Conservation (phyloP, 2,329 filamentous ascomycete genomes). For the Pyrenochaeta sp. region DNA sequence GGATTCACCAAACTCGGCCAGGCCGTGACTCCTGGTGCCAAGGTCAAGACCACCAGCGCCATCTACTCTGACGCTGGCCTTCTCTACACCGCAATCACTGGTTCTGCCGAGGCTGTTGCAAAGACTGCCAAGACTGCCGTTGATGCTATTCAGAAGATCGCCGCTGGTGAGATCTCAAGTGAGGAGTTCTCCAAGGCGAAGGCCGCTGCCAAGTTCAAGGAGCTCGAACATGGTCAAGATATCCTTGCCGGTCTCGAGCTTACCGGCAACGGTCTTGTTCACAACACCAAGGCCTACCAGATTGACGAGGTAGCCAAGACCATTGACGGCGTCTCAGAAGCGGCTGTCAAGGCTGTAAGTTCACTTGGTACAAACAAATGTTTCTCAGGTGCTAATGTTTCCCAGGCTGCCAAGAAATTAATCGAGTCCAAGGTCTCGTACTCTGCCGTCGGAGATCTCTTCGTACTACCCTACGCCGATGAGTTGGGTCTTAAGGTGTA, state of each 20-base stretch:
- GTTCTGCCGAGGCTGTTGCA: conserved; percentile 74
- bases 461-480: conserved; percentile 88
- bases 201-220: conserved; percentile 91
- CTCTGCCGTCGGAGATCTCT: conserved; percentile 88
- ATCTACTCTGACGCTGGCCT: conserved; percentile 95
- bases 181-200: conserved; percentile 93
- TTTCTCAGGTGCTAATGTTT: conserved; percentile 23
- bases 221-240: conserved; percentile 81
- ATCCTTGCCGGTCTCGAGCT: conserved; percentile 79
- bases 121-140: conserved; percentile 78
- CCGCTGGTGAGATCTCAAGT: conserved; percentile 75
- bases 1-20: conserved; percentile 92
- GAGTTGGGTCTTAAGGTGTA: conserved; percentile 96
- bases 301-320: conserved; percentile 79
- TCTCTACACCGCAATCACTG: conserved; percentile 80
- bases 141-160: conserved; percentile 81
- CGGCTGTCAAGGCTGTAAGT: conserved; percentile 85
- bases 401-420: conserved; percentile 84
- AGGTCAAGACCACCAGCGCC: conserved; percentile 76
- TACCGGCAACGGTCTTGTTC: conserved; percentile 83
- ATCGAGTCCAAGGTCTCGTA: conserved; percentile 89
- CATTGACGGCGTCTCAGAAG: conserved; percentile 80
- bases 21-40: conserved; percentile 70
- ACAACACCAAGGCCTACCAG: conserved; percentile 83
- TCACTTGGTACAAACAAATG: not conserved